Base-by-base conservation (phyloP, 2,329 filamentous ascomycete species). In the Monilinia fructicola region DNA sequence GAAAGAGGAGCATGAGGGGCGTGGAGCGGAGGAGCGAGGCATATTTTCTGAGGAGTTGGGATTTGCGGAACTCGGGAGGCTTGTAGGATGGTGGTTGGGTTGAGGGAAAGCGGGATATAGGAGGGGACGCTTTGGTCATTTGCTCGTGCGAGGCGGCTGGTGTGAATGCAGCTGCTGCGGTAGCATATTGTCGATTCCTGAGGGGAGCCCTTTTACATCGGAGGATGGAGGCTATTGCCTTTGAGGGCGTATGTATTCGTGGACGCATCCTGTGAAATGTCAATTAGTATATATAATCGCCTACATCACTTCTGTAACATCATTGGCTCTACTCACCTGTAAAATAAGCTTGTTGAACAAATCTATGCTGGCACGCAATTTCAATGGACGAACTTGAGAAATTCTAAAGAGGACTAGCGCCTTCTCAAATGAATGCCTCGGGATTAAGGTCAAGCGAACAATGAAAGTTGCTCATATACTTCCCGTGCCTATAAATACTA, bases 71-170 rank as follows among this genome's bases (percentile, higher is more conserved):
- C 76, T 96, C 90, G 56, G 93, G 86, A 26, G 89, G 90, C 76
- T 94, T 91, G 77, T 96, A 90, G 65, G 91, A 96, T 4, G 92
- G 92, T 3, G 93, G 94, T 78, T 97, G 93, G 0, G 87, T 90
- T 0, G 87, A 76, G 63, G 85, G 83, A 72, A 82, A 84, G 73
- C 81, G 80, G 26, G 71, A 55, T 60, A 71, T 69, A 2, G 72
- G 68, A 21, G 68, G 65, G 42, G 80, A 75, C 1, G 81, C 79
- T 65, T 74, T 75, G 55, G 78, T 77, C 69, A 81, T 82, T 71
- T 83, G 82, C 35, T 82, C 78, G 65, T 83, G 78, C 56, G 85
- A 78, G 14, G 84, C 78, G 44, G 81, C 69, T 23, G 72, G 70
- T 59, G 85, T 82, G 21, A 83, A 83, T 7, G 79, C 80, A 71